Evolutionary conservation across 1,284 basidiomycete genomes (phyloP), one percentile per base, ranked within the genome.

Genomic region (Boletus hoseneyae): DNA sequence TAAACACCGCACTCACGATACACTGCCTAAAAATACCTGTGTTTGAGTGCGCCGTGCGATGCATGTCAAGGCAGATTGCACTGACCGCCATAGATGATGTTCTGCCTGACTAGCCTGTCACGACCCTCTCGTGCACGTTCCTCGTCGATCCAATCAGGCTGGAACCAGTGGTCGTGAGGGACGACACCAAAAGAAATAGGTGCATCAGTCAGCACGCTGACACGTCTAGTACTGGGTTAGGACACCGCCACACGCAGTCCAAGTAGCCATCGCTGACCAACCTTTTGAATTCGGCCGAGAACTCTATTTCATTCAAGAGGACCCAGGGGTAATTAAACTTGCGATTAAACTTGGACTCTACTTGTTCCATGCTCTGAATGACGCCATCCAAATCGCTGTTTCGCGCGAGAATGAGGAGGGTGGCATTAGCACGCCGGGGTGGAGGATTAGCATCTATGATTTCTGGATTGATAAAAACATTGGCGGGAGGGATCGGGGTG

Each of bases 141-240:
- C 61, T 90, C 85, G 53, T 90, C 85, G 52, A 90, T 85, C 85
- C 86, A 92, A 21, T 83, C 78, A 0, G 91, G 90, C 65, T 93
- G 88, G 52, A 75, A 71, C 93, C 92, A 94, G 54, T 90, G 79
- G 15, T 87, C 80, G 18, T 64, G 63, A 4, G 85, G 81, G 27
- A 95, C 86, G 16, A 80, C 67, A 6, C 90, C 92, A 61, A 91
- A 95, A 19, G 73, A 69, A 30, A 83, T 67, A 4, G 78, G 76
- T 2, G 80, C 73, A 29, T 75, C 69, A 4, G 78, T 81, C 48
- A 87, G 63, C 9, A 78, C 73, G 48, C 73, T 70, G 4, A 87
- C 80, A 36, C 81, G 76, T 57, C 82, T 85, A 54, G 38, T 4
- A 18, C 16, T 4, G 6, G 19, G 38, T 65, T 57, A 62, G 42